Base-by-base conservation (phyloP, 2,329 filamentous ascomycete species). In the Apiospora koreana region DNA sequence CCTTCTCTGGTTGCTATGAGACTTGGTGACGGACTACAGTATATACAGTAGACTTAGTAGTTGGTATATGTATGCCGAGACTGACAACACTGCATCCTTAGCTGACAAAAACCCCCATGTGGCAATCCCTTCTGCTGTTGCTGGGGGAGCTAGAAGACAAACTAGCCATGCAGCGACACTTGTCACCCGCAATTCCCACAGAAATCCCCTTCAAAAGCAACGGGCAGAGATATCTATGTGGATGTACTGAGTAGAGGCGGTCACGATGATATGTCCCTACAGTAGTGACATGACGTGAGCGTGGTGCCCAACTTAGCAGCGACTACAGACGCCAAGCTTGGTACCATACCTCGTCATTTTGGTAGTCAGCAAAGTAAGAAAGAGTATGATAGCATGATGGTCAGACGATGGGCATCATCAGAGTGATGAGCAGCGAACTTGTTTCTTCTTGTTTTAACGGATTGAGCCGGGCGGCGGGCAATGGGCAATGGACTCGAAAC, bases 141-240 rank as follows among this genome's bases (percentile, higher is more conserved):
- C 54, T 38, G 50, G 28, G 28, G 50, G 21, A 58, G 50, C 50
- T 58, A 58, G 50, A 58, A 58, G 50, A 54, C 25, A 18, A 28
- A 58, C 50, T 58, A 58, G 50, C 54, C 54, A 62, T 62, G 54
- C 54, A 62, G 28, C 54, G 54, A 62, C 54, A 62, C 54, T 62
- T 62, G 54, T 38, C 54, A 38, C 9, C 31, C 54, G 38, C 54
- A 62, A 38, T n/a, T 12, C 28, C 54, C 54, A 62, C 3, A 62
- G 31, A n/a, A 62, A 2, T 18, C 54, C 54, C 28, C 8, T 14
- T 12, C 18, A 10, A 23, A 54, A 62, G 54, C 54, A 38, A 62
- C 18, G 18, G 25, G 18, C 31, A 62, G 28, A 43, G 14, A 43
- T 46, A 46, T 46, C 18, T 46, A n/a, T 8, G 18, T 46, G 21